Conservation (phyloP, 208 protist species). For the Leishmania aethiopica region DNA sequence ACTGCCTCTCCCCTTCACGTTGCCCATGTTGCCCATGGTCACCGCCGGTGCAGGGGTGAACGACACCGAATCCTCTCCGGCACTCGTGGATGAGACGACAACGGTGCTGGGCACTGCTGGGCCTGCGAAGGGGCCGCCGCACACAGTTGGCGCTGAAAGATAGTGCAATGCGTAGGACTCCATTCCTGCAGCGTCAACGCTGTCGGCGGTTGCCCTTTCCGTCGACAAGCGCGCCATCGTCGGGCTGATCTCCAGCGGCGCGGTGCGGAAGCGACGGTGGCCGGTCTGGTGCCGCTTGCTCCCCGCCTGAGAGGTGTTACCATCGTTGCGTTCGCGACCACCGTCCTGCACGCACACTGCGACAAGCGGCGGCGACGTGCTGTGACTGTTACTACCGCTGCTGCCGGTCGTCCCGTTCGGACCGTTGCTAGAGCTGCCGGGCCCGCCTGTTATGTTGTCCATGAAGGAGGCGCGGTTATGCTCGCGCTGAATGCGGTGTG, state of each 20-base stretch:
- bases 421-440: neutral
- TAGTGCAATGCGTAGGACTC: neutral
- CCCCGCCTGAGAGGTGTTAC: neutral
- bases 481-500: neutral
- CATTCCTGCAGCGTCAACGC: neutral
- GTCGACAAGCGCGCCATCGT: neutral
- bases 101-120: constrained; percentile 1
- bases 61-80: constrained; percentile 1
- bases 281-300: neutral
- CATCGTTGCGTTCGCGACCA: neutral
- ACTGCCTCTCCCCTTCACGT: neutral
- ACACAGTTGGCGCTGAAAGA: constrained; percentile 10
- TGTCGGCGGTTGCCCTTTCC: neutral
- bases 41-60: neutral
- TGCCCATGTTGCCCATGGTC: neutral
- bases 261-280: constrained; percentile 4
- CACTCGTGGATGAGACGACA: constrained; percentile 4
- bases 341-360: neutral
- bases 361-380: neutral
- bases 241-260: constrained; percentile 16
- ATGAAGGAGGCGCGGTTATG: neutral
- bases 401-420: neutral
- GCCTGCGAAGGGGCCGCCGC: neutral
- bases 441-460: neutral
- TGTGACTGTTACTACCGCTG: constrained; percentile 7